Conservation (phyloP, 2,329 filamentous ascomycete genomes). For the Cercospora sp. region DNA sequence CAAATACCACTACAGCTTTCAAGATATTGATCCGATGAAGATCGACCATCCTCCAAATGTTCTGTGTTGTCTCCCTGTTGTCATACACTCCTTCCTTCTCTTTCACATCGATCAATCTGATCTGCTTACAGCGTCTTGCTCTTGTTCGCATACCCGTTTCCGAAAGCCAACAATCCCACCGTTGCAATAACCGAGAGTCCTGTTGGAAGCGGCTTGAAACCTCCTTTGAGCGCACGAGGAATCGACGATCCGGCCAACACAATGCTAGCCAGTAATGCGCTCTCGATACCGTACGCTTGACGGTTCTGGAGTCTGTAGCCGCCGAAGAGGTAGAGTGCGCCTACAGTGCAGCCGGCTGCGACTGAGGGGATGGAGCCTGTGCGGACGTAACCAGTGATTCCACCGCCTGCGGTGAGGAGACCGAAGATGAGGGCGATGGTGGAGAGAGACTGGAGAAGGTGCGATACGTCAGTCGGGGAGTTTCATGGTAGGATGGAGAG, state of each 20-base stretch:
- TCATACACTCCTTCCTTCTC: background rate
- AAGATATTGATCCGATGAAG: background rate
- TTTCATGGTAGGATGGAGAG: background rate
- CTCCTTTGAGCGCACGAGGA: conserved; percentile 77
- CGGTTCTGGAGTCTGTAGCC: conserved; percentile 75
- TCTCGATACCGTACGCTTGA: conserved; percentile 79
- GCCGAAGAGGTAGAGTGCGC: conserved; percentile 74
- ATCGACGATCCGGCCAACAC: conserved; percentile 81
- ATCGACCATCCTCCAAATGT: background rate
- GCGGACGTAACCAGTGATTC: conserved; percentile 80
- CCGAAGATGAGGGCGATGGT: conserved; percentile 74
- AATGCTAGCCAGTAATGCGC: conserved; percentile 84
- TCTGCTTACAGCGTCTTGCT: conserved; percentile 7
- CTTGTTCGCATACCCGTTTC: conserved; percentile 59
- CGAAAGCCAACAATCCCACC: conserved; percentile 79
- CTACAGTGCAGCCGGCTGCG: conserved; percentile 80
- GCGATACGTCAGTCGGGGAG: background rate
- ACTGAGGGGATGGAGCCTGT: conserved; percentile 86
- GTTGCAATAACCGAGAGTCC: conserved; percentile 75
- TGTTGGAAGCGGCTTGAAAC: conserved; percentile 76
- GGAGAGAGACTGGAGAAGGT: conserved; percentile 20
- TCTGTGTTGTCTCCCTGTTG: background rate
- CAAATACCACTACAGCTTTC: background rate
- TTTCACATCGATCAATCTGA: background rate
- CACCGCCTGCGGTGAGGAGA: conserved; percentile 79